Base-by-base conservation (phyloP, 257 asterid species). In the Knoxia roxburghii region DNA sequence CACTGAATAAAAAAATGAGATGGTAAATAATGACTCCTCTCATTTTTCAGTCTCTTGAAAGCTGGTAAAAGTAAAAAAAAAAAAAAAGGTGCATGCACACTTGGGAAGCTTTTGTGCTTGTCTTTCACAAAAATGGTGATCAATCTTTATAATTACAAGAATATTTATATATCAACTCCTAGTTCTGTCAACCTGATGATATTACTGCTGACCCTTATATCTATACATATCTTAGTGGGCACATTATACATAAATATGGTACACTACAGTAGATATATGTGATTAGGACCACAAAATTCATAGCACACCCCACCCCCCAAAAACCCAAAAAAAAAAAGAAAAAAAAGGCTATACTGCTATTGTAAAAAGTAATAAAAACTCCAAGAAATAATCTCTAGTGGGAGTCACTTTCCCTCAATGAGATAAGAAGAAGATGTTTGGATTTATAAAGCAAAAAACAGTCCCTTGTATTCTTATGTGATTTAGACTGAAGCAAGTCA, bases 401-500 rank as follows among this genome's bases (percentile, higher is more conserved):
- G 64, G 30, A 8, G 78, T 80, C 85, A 74, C 78, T 87, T 79
- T 83, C 88, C 80, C 64, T 46, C 30, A 43, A 64, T 68, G 61
- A 67, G 73, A 65, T 68, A 61, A 67, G 69, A 66, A 67, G 72
- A 57, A 56, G 64, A 73, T 57, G 65, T 76, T 65, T 65, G 67
- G 68, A 68, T 75, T 32, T 61, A 48, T 62, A 80, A 80, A 65
- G 76, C 76, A 64, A 75, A 82, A 83, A 81, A 73, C 67, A 66
- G 66, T 76, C 48, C 59, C 64, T 79, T 78, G 85, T 81, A 73
- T 58, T 77, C 58, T 72, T 67, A 46, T 77, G 80, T 79, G 92
- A 87, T 78, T 57, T 81, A 61, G 95, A 87, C 86, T 71, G 68
- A 67, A 72, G 80, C 76, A 69, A 79, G 75, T 72, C 62, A 72